These are phyloP conservation scores for Mycena vitilis DNA, from an alignment of 768 basidiomycete species.

Conservation along the genomic window DNA sequence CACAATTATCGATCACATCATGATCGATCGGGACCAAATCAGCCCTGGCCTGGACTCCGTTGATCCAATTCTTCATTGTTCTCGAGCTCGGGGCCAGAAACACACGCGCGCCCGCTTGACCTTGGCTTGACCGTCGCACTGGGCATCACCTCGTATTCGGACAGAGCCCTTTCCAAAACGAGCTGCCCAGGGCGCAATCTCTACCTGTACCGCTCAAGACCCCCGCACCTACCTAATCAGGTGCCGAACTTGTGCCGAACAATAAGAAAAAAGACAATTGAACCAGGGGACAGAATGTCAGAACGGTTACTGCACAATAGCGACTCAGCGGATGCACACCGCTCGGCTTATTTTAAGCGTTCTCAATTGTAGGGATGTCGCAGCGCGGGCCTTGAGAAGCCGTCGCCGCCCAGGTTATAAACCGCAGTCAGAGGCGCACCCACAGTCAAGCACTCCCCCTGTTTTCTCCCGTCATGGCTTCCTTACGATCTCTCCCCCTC, in stretches of 20 bases:
- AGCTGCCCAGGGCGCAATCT: no score
- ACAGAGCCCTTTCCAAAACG: no score
- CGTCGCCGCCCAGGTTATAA: slow-evolving; percentile 16
- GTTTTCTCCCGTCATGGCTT: slow-evolving; percentile 37
- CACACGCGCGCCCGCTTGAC: no score
- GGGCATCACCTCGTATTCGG: no score
- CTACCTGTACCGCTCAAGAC: background rate
- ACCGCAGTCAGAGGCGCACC: background rate
- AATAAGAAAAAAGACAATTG: slow-evolving; percentile 22
- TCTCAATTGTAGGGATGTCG: slow-evolving; percentile 22
- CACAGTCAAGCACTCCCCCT: slow-evolving; percentile 11
- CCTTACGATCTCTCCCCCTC: slow-evolving; percentile 41
- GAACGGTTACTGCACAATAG: slow-evolving; percentile 17
- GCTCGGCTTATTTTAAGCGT: slow-evolving; percentile 8
- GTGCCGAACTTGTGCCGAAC: slow-evolving; percentile 27
- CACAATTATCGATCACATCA: no score
- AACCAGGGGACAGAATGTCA: background rate
- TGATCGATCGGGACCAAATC: no score
- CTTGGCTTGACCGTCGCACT: no score
- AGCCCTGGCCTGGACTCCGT: no score
- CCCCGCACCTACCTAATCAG: slow-evolving; percentile 12
- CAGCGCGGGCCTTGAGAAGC: background rate
- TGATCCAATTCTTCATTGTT: background rate
- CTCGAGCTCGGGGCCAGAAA: no score
- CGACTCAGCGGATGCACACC: slow-evolving; percentile 1